Evolutionary conservation across 345 rosid species (phyloP).

Genomic region (Heritiera littoralis): DNA sequence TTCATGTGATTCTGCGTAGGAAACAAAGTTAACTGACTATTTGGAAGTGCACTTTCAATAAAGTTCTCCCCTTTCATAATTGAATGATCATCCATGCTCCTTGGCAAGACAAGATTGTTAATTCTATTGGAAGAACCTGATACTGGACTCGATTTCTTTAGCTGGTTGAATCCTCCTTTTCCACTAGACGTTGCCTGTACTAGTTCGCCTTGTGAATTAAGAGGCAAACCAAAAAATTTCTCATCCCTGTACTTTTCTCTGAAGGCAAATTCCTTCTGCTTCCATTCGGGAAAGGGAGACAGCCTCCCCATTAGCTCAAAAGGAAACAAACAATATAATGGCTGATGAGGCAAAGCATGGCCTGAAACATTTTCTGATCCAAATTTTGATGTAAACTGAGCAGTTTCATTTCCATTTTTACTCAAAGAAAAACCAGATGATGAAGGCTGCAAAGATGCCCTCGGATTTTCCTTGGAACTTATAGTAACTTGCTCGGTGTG

Average conservation of each 20-base stretch:
- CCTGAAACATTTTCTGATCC: slow-evolving; percentile 26
- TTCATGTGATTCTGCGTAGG: slow-evolving; percentile 26
- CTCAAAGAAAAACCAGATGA: slow-evolving; percentile 32
- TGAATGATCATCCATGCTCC: slow-evolving; percentile 27
- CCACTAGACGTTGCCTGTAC: slow-evolving; percentile 39
- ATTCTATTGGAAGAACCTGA: slow-evolving; percentile 33
- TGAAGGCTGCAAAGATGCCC: slow-evolving; percentile 28
- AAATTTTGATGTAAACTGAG: slow-evolving; percentile 14
- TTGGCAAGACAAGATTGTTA: slow-evolving; percentile 22
- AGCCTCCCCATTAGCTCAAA: slow-evolving; percentile 25
- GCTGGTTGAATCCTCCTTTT: slow-evolving; percentile 30
- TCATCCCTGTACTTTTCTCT: slow-evolving; percentile 36
- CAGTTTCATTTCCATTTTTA: slow-evolving; percentile 28
- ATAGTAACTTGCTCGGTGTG: slow-evolving; percentile 26
- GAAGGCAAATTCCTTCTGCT: slow-evolving; percentile 29
- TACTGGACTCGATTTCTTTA: slow-evolving; percentile 22
- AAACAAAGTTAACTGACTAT: slow-evolving; percentile 34
- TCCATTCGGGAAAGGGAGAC: slow-evolving; percentile 31
- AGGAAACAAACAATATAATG: slow-evolving; percentile 30
- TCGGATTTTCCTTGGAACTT: slow-evolving; percentile 31
- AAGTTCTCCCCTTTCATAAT: slow-evolving; percentile 28
- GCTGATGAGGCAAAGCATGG: slow-evolving; percentile 28
- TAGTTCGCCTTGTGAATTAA: slow-evolving; percentile 64
- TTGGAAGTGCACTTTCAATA: slow-evolving; percentile 26
- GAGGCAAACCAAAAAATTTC: slow-evolving; percentile 46